Percentiles rank a stretch among this genome's conserved stretches.
Conservation (phyloP, 805 yeast species). For the Saccharomycopsis selenospora region DNA sequence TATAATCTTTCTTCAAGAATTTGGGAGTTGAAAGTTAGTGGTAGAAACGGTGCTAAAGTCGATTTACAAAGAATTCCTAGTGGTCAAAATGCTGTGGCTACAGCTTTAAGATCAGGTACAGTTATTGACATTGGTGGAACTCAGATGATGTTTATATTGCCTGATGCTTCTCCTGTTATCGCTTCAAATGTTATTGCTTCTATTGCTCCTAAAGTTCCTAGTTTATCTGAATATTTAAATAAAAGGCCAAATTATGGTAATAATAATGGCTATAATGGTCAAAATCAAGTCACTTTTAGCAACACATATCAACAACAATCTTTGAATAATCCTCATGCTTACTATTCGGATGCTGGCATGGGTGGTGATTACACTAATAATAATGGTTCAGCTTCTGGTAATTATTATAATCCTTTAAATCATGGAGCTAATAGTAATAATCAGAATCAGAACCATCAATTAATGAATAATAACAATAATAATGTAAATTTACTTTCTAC, state of each 20-base stretch:
- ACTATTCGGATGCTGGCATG: constrained; percentile 15
- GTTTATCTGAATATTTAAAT: constrained; percentile 22
- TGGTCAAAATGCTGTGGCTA: constrained; percentile 38
- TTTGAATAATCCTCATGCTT: constrained; percentile 29
- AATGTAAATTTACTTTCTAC: constrained; percentile 5
- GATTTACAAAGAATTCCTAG: constrained; percentile 50
- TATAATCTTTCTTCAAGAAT: constrained; percentile 66
- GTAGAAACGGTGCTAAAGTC: constrained; percentile 90
- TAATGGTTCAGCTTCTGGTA: neutral
- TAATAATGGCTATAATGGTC: constrained; percentile 22
- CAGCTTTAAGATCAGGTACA: constrained; percentile 76
- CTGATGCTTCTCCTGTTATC: constrained; percentile 74
- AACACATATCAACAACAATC: constrained; percentile 23
- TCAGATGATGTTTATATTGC: constrained; percentile 97
- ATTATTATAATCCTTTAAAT: neutral
- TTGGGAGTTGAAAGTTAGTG: constrained; percentile 81
- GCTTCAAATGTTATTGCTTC: constrained; percentile 33
- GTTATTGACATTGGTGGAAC: constrained; percentile 93
- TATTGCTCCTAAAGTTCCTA: constrained; percentile 29
- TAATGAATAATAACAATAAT: neutral
- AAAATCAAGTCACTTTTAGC: constrained; percentile 20
- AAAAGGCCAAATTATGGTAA: constrained; percentile 20
- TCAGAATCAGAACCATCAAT: constrained; percentile 13
- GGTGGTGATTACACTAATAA: neutral
- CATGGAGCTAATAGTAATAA: constrained; percentile 27